Conservation (phyloP, 345 rosid genomes). For the Corchorus capsularis region DNA sequence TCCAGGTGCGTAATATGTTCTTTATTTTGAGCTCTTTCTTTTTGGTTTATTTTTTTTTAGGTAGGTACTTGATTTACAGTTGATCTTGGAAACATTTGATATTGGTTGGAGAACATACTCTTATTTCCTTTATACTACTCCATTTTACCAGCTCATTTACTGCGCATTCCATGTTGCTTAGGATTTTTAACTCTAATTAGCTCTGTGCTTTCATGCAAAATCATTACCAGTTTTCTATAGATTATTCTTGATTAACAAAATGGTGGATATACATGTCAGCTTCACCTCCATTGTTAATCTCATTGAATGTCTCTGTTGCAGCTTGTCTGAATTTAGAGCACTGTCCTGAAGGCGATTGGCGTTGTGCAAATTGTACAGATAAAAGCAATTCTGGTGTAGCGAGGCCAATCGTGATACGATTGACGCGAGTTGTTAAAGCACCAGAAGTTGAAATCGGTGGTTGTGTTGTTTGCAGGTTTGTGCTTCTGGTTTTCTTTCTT, state of each 20-base stretch:
- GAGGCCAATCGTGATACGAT: conserved; percentile 61
- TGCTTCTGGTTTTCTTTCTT: conserved; percentile 12
- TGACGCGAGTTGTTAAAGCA: conserved; percentile 66
- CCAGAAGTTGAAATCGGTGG: conserved; percentile 89
- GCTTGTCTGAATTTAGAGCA: conserved; percentile 72
- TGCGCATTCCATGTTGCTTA: not conserved
- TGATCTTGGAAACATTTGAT: conserved; percentile 19
- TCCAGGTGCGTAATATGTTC: conserved; percentile 46
- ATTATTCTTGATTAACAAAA: not conserved
- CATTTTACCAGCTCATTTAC: not conserved
- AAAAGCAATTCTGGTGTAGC: conserved; percentile 40
- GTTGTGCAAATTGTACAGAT: conserved; percentile 73
- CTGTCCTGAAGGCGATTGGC: conserved; percentile 75
- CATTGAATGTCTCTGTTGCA: conserved; percentile 47
- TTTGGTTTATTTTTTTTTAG: not conserved
- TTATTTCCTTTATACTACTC: not conserved
- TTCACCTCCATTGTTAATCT: conserved; percentile 16
- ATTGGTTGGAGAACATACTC: not conserved
- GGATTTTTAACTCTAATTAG: not conserved
- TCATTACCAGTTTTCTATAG: not conserved
- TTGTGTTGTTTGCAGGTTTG: conserved; percentile 93
- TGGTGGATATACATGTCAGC: not conserved
- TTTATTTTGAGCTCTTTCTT: conserved; percentile 5
- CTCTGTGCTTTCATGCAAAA: not conserved
- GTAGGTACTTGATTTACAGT: conserved; percentile 1